Evolutionary conservation across 2,329 filamentous ascomycete species (phyloP).

Genomic region (Fusarium newnesense): DNA sequence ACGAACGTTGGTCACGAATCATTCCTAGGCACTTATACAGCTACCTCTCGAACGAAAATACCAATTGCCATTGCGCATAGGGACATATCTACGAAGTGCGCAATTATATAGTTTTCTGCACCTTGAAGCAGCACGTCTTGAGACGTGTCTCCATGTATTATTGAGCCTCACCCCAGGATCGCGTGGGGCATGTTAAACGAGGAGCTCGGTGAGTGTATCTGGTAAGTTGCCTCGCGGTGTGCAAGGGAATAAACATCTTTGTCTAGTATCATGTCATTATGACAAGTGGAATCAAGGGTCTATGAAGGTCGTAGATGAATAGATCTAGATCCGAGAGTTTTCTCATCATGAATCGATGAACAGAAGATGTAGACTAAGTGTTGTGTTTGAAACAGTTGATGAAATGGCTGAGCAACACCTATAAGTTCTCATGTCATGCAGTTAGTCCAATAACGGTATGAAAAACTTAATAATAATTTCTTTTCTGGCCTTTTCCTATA

Average conservation of each 20-base stretch:
- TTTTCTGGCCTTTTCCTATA: not conserved
- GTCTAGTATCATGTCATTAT: slow-evolving; percentile 14
- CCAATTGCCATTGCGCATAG: not conserved
- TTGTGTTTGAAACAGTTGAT: not conserved
- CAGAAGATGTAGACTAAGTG: not conserved
- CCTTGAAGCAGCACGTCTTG: not conserved
- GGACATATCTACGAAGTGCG: slow-evolving; percentile 18
- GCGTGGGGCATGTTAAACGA: slow-evolving; percentile 9
- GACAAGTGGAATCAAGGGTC: slow-evolving; percentile 1
- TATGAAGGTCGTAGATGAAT: not conserved
- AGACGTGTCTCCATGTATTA: not conserved
- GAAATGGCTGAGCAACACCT: not conserved
- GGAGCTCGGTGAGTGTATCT: slow-evolving; percentile 34
- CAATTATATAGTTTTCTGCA: slow-evolving; percentile 1
- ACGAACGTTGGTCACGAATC: not conserved
- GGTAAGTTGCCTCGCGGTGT: slow-evolving; percentile 21
- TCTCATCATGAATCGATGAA: not conserved
- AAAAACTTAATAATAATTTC: not conserved
- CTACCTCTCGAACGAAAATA: not conserved
- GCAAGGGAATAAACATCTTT: not conserved
- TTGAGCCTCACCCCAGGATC: slow-evolving; percentile 26
- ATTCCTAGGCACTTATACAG: not conserved
- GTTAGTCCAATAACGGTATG: not conserved
- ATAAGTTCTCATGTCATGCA: not conserved
- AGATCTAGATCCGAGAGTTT: not conserved